Percentiles rank a stretch among this genome's conserved stretches.
These are phyloP conservation scores for Penicillium sp. DNA, from an alignment of 2,329 filamentous ascomycete species.

Conservation along the genomic window DNA sequence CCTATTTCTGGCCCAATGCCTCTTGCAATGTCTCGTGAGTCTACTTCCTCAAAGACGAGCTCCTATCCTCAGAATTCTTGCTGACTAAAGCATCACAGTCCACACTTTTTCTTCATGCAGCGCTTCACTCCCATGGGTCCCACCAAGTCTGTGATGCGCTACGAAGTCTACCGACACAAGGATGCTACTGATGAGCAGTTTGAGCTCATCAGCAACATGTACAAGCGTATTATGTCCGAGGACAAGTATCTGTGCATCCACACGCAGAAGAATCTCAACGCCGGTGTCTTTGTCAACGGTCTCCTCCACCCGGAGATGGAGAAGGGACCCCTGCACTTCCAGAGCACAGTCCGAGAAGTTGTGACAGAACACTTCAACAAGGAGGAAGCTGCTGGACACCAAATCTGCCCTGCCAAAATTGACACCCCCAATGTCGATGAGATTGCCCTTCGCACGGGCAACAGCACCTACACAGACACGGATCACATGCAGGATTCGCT, in stretches of 20 bases:
- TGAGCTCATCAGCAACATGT: slow-evolving; percentile 52
- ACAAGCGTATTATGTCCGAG: slow-evolving; percentile 61
- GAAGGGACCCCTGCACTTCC: slow-evolving; percentile 53
- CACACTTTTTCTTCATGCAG: slow-evolving; percentile 60
- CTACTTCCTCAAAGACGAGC: neutral
- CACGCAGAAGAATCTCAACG: slow-evolving; percentile 56
- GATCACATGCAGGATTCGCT: slow-evolving; percentile 8
- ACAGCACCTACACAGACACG: slow-evolving; percentile 7
- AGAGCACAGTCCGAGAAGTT: slow-evolving; percentile 47
- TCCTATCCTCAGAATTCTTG: neutral
- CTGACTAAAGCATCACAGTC: slow-evolving; percentile 28
- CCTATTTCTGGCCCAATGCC: slow-evolving; percentile 33
- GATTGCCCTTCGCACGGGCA: slow-evolving; percentile 16
- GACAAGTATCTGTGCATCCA: slow-evolving; percentile 59
- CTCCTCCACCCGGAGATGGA: slow-evolving; percentile 58
- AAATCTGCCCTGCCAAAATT: slow-evolving; percentile 50
- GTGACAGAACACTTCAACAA: slow-evolving; percentile 43
- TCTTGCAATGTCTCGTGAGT: slow-evolving; percentile 33
- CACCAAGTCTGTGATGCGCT: slow-evolving; percentile 51
- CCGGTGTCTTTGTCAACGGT: slow-evolving; percentile 58
- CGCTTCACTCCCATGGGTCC: slow-evolving; percentile 54
- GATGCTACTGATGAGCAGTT: slow-evolving; percentile 56
- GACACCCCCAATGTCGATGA: slow-evolving; percentile 17
- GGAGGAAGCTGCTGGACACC: slow-evolving; percentile 41
- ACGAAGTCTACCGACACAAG: slow-evolving; percentile 61